Base-by-base conservation (phyloP, 148 eudicot species). In the Salicornia ramosissima region DNA sequence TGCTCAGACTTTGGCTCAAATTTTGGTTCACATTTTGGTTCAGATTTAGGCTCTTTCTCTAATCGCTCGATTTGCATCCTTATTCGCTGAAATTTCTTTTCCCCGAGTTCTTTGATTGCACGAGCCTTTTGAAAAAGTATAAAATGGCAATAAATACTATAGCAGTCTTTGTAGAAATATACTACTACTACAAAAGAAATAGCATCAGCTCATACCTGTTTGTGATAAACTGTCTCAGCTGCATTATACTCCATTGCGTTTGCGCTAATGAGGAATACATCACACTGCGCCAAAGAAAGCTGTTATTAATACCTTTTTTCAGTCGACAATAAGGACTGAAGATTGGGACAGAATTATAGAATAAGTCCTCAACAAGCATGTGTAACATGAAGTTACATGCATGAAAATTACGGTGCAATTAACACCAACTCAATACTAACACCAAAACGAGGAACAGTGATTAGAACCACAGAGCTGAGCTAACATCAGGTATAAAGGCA, bases 171-270 rank as follows among this genome's bases (percentile, higher is more conserved):
- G 1, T 42, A 43, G 6, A 15, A 2, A 36, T 3, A 42, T 15
- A n/a, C n/a, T n/a, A n/a, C n/a, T n/a, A n/a, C n/a, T n/a, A 46
- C 24, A n/a, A 26, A 52, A 70, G 58, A 45, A 30, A 56, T n/a
- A 50, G 3, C 63, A 21, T 19, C 4, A 5, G 19, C 5, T 54
- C 53, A 51, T 83, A 93, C 98, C 92, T 94, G 98, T 65, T 83
- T 88, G 75, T 87, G 65, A 79, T 90, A 94, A 73, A 90, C 42
- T 65, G 97, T 94, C 69, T 88, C 97, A 54, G 98, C 81, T 29
- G 90, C 86, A 75, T 94, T 94, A 78, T 94, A 94, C 82, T 83
- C 84, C 97, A 94, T 90, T 69, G 98, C 98, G 74, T 94, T 94
- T 67, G 90, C 74, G 77, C 97, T 85, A 65, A 94, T 88, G 12